phyloP scores from a whole-genome alignment of 2,329 filamentous ascomycete genomes.

The Neodidymelliopsis sp. region DNA sequence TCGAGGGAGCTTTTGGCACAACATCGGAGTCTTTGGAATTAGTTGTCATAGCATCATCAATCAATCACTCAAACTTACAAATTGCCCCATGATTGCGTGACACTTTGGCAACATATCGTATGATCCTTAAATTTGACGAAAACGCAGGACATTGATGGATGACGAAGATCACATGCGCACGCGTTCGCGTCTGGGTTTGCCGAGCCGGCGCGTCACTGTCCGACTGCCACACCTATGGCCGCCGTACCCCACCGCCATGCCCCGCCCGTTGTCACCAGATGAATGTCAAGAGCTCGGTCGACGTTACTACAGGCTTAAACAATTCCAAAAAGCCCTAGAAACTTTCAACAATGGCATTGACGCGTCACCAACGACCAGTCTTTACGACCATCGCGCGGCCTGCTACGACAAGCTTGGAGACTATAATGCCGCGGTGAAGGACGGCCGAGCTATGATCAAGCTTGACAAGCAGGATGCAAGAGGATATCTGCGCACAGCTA shows the following conservation, averaged over 20 bases:
- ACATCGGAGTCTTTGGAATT: conserved; percentile 16
- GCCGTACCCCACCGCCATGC: conserved; percentile 26
- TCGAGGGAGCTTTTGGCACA: conserved; percentile 15
- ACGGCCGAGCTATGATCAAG: conserved; percentile 66
- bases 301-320: conserved; percentile 46
- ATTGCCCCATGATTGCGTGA: neutral
- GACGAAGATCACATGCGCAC: conserved; percentile 6
- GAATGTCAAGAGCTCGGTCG: conserved; percentile 48
- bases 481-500: conserved; percentile 65
- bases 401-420: conserved; percentile 62
- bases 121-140: neutral
- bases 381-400: conserved; percentile 65
- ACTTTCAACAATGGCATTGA: conserved; percentile 46
- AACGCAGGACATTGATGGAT: too few species aligned
- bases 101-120: neutral
- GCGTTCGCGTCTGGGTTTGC: conserved; percentile 1
- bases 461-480: conserved; percentile 59
- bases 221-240: neutral
- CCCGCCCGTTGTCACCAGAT: conserved; percentile 39
- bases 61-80: conserved; percentile 7
- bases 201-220: neutral
- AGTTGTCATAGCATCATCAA: conserved; percentile 17
- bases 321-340: conserved; percentile 45
- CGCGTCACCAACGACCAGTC: conserved; percentile 32
- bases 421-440: conserved; percentile 60